Percentiles rank a stretch among this genome's conserved stretches.
Conservation (phyloP, 1,284 basidiomycete genomes). For the Entoloma clypeatum region DNA sequence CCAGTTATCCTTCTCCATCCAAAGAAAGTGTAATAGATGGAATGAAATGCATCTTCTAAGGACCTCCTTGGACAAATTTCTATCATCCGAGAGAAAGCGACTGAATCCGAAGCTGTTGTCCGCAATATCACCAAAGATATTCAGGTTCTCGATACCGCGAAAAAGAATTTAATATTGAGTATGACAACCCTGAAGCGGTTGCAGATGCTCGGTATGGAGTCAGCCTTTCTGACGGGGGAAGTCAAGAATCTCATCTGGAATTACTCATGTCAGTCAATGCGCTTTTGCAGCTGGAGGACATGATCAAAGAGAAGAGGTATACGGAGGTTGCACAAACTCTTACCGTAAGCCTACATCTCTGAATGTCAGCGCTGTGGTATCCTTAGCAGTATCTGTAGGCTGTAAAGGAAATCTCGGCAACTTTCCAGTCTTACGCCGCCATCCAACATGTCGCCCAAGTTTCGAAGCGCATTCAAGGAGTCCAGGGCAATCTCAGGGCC, state of each 20-base stretch:
- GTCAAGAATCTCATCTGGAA: constrained; percentile 1
- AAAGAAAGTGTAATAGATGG: constrained; percentile 8
- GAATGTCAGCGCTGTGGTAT: constrained; percentile 9
- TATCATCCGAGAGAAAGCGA: constrained; percentile 90
- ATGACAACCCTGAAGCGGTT: constrained; percentile 90
- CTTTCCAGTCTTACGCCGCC: constrained; percentile 73
- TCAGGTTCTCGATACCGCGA: constrained; percentile 90
- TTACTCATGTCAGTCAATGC: constrained; percentile 62
- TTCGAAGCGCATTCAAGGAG: constrained; percentile 74
- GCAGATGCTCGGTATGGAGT: constrained; percentile 83
- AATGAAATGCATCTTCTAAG: constrained; percentile 37
- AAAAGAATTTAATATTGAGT: constrained; percentile 86
- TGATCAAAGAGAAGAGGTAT: constrained; percentile 76
- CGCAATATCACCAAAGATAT: constrained; percentile 96
- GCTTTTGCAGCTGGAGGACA: constrained; percentile 75
- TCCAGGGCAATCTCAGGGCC: constrained; percentile 72
- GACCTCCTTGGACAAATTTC: constrained; percentile 92
- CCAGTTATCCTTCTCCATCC: neutral
- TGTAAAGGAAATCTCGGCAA: constrained; percentile 78
- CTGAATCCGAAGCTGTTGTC: constrained; percentile 94
- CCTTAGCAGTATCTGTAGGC: constrained; percentile 62
- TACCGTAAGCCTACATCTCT: constrained; percentile 46
- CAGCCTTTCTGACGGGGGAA: neutral
- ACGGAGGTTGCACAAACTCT: constrained; percentile 81
- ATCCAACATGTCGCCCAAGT: constrained; percentile 75